Conservation (phyloP, 345 rosid species). For the Citrus maxima region DNA sequence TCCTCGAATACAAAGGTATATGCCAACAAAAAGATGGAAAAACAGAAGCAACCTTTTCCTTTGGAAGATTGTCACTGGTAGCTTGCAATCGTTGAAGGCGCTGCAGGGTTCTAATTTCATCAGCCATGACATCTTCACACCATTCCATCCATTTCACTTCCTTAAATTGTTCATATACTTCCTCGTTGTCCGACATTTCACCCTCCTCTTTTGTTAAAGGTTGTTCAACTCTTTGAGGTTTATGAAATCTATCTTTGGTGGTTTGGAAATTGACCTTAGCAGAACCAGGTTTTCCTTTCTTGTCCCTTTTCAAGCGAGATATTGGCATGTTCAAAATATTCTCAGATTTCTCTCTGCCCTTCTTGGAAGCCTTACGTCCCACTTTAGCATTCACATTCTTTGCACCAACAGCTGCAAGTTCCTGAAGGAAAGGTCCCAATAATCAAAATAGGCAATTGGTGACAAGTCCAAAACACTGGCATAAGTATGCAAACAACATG, state of each 20-base stretch:
- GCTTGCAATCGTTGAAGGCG: slow-evolving; percentile 86
- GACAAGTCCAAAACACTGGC: neutral
- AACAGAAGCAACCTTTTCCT: slow-evolving; percentile 58
- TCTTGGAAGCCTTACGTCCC: slow-evolving; percentile 70
- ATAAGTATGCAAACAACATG: neutral
- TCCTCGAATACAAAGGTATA: neutral
- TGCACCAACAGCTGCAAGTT: slow-evolving; percentile 77
- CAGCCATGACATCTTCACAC: slow-evolving; percentile 94
- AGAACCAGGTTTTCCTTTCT: slow-evolving; percentile 53
- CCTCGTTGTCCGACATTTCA: slow-evolving; percentile 97
- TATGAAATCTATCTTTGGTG: slow-evolving; percentile 54
- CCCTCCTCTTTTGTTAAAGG: slow-evolving; percentile 95
- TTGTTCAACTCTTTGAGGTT: slow-evolving; percentile 63
- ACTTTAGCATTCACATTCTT: slow-evolving; percentile 61
- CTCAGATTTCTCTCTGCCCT: slow-evolving; percentile 37
- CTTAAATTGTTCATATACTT: slow-evolving; percentile 93
- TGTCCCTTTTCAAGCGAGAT: slow-evolving; percentile 49
- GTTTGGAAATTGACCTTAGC: slow-evolving; percentile 32
- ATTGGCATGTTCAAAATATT: slow-evolving; percentile 39
- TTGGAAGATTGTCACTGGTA: slow-evolving; percentile 96
- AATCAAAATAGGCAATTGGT: slow-evolving; percentile 10
- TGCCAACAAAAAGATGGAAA: neutral
- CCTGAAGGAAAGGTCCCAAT: slow-evolving; percentile 38
- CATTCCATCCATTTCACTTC: slow-evolving; percentile 99
- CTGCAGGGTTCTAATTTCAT: slow-evolving; percentile 72